Base-by-base conservation (phyloP, 2,329 filamentous ascomycete genomes). In the Aspergillus ochraceus region DNA sequence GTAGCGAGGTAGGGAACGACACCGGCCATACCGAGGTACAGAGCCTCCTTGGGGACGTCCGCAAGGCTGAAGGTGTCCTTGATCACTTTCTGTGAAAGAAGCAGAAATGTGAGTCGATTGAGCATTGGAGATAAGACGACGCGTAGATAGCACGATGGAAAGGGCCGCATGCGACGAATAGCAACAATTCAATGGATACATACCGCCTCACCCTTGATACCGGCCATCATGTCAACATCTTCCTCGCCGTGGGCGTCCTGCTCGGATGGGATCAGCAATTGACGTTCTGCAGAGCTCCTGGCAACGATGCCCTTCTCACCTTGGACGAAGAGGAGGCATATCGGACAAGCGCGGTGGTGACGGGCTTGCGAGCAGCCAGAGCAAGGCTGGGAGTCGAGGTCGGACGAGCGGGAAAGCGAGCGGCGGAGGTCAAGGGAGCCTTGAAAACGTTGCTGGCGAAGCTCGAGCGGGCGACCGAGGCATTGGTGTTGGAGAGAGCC, bases 1-100 rank as follows among this genome's bases (percentile, higher is more conserved):
- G 93, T 97, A 47, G 84, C 90, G 10, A 96, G 81, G 77, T 97
- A 97, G 50, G 95, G 92, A 5, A 97, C 70, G 1, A 96, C 88
- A 70, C 92, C 92, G 6, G 90, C 90, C 60, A 91, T 80, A 58
- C 90, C 90, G 49, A 92, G 83, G 59, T 83, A 81, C 52, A 88
- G 82, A 22, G 89, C 86, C 72, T 90, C 86, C 68, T 81, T 85
- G 8, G 90, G 90, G 4, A 92, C 89, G 2, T 80, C 78, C 36
- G 75, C 72, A 39, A 92, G 81, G 20, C 82, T 84, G 70, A 92
- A 89, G 1, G 89, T 90, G 14, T 91, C 87, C 68, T 86, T 86
- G 70, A 92, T 84, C 9, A 84, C 83, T 70, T 83, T 78, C 86
- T 91, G 68, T 5, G 64, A 26, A 22, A 14, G 36, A 19, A 46